Base-by-base conservation (phyloP, 441 rosid species). In the Erysimum cheiri region DNA sequence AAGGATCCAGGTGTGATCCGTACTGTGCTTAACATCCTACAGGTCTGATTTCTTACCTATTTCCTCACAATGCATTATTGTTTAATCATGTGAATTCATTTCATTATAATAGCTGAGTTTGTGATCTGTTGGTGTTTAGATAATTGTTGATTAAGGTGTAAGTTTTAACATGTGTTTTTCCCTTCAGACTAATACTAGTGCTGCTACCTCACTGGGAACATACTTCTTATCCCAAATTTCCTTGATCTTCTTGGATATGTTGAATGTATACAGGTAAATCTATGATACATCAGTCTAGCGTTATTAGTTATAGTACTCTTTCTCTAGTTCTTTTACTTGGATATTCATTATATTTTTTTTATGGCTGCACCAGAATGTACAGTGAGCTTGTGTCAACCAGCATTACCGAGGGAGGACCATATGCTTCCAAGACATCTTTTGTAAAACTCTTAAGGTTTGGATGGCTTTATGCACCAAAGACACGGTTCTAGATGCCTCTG, bases 151-250 rank as follows among this genome's bases (percentile, higher is more conserved):
- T 49, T 64, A 19, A 53, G 46, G 13, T 66, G 50, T 46, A 12
- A 35, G 40, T 32, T 26, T 35, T 47, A 12, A 43, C 35, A 29
- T 60, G 43, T 75, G 8, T 33, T 62, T 65, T 59, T 55, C 24
- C 28, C 33, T 85, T 86, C 95, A 96, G 99, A 96, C 98, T 62
- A 96, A 96, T 78, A 96, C 99, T 44, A 96, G 99, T 82, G 99
- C 84, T 70, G 98, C 99, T 72, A 85, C 75, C 77, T 87, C 99
- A 49, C 85, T 96, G 60, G 99, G 98, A 68, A 93, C 99, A 11
- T 89, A 81, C 77, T 93, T 96, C 82, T 77, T 96, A 66, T 48
- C 97, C 13, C 99, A 96, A 79, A 93, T 96, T 28, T 85, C 98
- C 62, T 64, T 87, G 72, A 93, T 96, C 75, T 96, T 96, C 81